A percentile compares a stretch with the other conserved stretches of the same genome.
These are phyloP conservation scores for Diaporthe sp. DNA, from an alignment of 2,329 filamentous ascomycete genomes.

Conservation along the genomic window DNA sequence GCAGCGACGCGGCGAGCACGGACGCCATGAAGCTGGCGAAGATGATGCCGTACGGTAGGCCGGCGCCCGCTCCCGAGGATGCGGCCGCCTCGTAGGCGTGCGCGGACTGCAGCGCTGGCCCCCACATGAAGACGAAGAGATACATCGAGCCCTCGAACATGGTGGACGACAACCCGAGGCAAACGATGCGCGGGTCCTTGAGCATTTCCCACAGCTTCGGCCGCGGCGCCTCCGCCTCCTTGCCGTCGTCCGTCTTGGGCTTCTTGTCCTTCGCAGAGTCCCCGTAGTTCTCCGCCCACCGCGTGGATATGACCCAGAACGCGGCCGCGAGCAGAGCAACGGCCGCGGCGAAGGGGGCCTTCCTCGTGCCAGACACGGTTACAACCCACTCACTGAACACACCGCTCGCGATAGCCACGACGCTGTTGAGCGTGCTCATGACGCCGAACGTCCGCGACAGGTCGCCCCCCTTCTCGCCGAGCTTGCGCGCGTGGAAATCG, in stretches of 20 bases:
- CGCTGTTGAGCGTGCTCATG: constrained; percentile 65
- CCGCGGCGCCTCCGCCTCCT: constrained; percentile 16
- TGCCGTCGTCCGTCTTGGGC: constrained; percentile 39
- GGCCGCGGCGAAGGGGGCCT: constrained; percentile 60
- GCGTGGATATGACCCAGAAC: constrained; percentile 57
- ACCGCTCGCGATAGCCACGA: constrained; percentile 67
- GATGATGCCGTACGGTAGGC: constrained; percentile 59
- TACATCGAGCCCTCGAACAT: constrained; percentile 72
- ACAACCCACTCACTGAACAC: constrained; percentile 66
- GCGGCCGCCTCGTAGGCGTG: constrained; percentile 39
- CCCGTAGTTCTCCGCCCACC: constrained; percentile 67
- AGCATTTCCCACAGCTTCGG: constrained; percentile 42
- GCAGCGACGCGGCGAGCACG: constrained; percentile 69
- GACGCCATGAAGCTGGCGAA: constrained; percentile 67
- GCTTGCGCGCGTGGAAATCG: constrained; percentile 60
- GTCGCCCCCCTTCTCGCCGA: constrained; percentile 55
- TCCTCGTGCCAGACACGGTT: constrained; percentile 57
- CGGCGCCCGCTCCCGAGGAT: constrained; percentile 23
- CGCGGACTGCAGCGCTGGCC: constrained; percentile 60
- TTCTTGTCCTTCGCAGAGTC: constrained; percentile 37
- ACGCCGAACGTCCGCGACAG: constrained; percentile 64
- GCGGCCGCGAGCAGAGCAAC: constrained; percentile 56
- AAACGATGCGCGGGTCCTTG: constrained; percentile 60
- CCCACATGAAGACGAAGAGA: constrained; percentile 71
- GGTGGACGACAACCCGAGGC: constrained; percentile 64